Evolutionary conservation across 306 rosid species (phyloP).

Genomic region (Rosa lucieae): DNA sequence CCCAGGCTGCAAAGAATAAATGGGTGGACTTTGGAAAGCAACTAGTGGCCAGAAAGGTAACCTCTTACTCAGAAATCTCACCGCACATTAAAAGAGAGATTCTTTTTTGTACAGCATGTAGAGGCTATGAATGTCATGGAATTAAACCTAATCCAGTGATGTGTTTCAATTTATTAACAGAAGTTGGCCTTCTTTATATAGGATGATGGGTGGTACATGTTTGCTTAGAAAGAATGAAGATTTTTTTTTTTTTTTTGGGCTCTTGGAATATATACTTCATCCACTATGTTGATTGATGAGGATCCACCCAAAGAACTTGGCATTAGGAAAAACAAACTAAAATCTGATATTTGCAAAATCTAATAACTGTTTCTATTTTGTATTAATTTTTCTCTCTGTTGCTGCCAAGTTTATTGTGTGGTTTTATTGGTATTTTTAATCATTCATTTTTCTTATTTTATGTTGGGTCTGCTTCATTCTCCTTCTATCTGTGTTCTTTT

Average conservation of each 20-base stretch:
- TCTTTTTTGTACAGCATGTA: background rate
- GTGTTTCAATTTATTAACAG: background rate
- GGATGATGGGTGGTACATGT: too few relatives aligned
- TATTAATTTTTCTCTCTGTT: background rate
- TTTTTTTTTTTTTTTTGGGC: background rate
- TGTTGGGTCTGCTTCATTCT: background rate
- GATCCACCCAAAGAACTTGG: background rate
- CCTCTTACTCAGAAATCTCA: background rate
- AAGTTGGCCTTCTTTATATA: too few relatives aligned
- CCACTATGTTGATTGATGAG: background rate
- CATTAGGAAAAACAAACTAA: too few relatives aligned
- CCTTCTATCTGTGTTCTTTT: too few relatives aligned
- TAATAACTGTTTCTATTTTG: background rate
- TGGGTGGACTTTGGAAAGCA: slow-evolving; percentile 92
- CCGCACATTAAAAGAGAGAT: background rate
- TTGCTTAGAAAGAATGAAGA: too few relatives aligned
- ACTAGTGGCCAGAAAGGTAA: slow-evolving; percentile 65
- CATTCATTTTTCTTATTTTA: background rate
- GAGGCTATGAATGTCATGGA: background rate
- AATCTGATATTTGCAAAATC: background rate
- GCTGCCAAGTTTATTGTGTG: background rate
- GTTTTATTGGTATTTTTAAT: too few relatives aligned
- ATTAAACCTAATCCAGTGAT: background rate
- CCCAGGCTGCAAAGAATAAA: slow-evolving; percentile 84
- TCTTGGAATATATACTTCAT: background rate